A percentile compares a stretch with the other conserved stretches of the same genome.
phyloP scores from a whole-genome alignment of 2,329 filamentous ascomycete genomes.

The Neonectria neomacrospora region DNA sequence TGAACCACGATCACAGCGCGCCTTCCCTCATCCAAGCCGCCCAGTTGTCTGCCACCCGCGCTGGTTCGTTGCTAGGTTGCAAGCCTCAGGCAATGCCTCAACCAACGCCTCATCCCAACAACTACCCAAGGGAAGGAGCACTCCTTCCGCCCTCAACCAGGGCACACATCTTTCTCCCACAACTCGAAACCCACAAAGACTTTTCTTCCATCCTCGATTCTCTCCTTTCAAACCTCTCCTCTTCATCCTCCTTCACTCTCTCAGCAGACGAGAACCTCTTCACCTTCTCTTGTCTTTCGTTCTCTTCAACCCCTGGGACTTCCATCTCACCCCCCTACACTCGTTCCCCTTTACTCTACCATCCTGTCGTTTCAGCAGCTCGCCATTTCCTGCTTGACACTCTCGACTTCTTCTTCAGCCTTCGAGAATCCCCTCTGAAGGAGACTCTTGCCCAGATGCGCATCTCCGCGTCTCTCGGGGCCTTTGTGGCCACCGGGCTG shows the following conservation, averaged over 20 bases:
- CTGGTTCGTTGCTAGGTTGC: neutral
- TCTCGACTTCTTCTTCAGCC: neutral
- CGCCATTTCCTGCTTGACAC: neutral
- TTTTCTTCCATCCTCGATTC: slow-evolving; percentile 30
- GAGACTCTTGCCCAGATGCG: slow-evolving; percentile 51
- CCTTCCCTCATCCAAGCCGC: slow-evolving; percentile 24
- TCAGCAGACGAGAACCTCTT: slow-evolving; percentile 24
- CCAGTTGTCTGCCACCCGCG: slow-evolving; percentile 3
- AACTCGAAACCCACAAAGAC: slow-evolving; percentile 10
- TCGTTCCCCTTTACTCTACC: slow-evolving; percentile 23
- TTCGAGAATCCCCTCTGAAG: slow-evolving; percentile 2
- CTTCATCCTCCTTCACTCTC: slow-evolving; percentile 35
- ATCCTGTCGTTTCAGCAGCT: slow-evolving; percentile 7
- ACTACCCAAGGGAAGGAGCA: slow-evolving; percentile 34
- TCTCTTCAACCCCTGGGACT: slow-evolving; percentile 30
- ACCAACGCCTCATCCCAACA: slow-evolving; percentile 36
- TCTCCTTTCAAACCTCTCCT: slow-evolving; percentile 22
- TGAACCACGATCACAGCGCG: slow-evolving; percentile 9
- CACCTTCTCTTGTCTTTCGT: slow-evolving; percentile 31
- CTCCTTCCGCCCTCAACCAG: slow-evolving; percentile 20
- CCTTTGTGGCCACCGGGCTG: slow-evolving; percentile 51
- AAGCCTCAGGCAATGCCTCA: slow-evolving; percentile 17
- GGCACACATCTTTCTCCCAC: slow-evolving; percentile 23
- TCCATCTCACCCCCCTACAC: slow-evolving; percentile 17
- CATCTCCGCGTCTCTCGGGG: slow-evolving; percentile 48